Evolutionary conservation across 306 rosid species (phyloP).

Genomic region (Trichosanthes truncata): DNA sequence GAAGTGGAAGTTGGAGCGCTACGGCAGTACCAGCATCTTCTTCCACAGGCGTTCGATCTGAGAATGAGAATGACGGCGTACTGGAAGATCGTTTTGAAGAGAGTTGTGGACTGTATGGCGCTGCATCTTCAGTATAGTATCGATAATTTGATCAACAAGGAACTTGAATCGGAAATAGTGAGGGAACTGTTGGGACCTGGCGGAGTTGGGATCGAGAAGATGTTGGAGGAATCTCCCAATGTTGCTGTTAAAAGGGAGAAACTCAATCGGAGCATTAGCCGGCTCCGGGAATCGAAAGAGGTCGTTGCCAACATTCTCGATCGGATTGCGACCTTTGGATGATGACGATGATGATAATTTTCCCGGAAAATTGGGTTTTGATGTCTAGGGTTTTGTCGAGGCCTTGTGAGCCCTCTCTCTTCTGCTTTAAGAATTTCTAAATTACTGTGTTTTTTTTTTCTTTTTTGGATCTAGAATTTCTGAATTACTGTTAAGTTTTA

Average conservation of each 20-base stretch:
- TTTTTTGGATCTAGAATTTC: no score
- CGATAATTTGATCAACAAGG: conserved; percentile 19
- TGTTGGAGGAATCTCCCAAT: conserved; percentile 36
- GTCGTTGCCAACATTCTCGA: conserved; percentile 22
- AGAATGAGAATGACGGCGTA: conserved; percentile 38
- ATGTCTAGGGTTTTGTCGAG: no score
- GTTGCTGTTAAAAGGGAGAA: conserved; percentile 27
- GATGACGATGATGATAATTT: background rate
- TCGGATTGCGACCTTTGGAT: conserved; percentile 14
- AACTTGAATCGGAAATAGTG: conserved; percentile 29
- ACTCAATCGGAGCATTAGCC: conserved; percentile 19
- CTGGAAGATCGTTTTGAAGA: conserved; percentile 38
- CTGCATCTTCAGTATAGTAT: conserved; percentile 27
- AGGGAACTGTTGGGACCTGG: conserved; percentile 12
- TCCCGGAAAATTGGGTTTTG: background rate
- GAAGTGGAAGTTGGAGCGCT: conserved; percentile 18
- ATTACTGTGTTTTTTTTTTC: no score
- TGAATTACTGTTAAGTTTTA: no score
- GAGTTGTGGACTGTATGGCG: conserved; percentile 34
- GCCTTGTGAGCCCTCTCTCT: no score
- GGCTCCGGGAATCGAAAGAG: conserved; percentile 25
- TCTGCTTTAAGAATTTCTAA: no score
- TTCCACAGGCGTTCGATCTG: conserved; percentile 36
- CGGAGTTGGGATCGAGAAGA: conserved; percentile 33
- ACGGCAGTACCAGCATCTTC: background rate